phyloP scores from a whole-genome alignment of 208 protist species.

The Leishmania aethiopica region DNA sequence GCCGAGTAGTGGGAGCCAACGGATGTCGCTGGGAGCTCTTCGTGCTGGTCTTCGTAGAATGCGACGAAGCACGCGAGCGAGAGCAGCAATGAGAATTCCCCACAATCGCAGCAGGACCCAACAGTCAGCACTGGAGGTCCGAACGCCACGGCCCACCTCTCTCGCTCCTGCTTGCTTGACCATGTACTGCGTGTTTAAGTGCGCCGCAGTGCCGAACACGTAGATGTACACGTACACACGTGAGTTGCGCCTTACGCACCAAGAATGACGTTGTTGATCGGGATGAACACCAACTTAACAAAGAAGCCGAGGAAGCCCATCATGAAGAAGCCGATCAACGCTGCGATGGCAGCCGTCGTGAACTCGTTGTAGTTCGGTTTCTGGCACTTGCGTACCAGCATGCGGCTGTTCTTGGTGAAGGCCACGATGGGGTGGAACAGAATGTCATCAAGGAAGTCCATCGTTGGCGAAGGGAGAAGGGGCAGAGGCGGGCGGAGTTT shows the following conservation, averaged over 20 bases:
- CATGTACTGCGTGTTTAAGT: background rate
- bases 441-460: conserved; percentile 88
- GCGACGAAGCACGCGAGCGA: background rate
- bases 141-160: background rate
- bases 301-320: conserved; percentile 96
- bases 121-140: background rate
- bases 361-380: conserved; percentile 96
- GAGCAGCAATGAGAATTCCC: background rate
- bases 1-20: background rate
- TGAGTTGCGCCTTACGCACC: conserved; percentile 35
- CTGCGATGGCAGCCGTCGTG: conserved; percentile 81
- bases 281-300: conserved; percentile 96
- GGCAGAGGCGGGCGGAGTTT: background rate
- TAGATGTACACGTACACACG: background rate
- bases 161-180: background rate
- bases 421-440: conserved; percentile 77
- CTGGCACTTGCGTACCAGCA: conserved; percentile 90
- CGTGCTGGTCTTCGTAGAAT: background rate
- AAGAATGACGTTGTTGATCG: conserved; percentile 96
- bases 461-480: conserved; percentile 19
- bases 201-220: background rate
- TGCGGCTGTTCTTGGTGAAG: conserved; percentile 89
- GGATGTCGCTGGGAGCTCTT: too few species aligned
- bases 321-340: conserved; percentile 92
- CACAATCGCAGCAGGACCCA: background rate